These are phyloP conservation scores for Hypomyces perniciosus DNA, from an alignment of 2,329 filamentous ascomycete genomes.

Conservation along the genomic window DNA sequence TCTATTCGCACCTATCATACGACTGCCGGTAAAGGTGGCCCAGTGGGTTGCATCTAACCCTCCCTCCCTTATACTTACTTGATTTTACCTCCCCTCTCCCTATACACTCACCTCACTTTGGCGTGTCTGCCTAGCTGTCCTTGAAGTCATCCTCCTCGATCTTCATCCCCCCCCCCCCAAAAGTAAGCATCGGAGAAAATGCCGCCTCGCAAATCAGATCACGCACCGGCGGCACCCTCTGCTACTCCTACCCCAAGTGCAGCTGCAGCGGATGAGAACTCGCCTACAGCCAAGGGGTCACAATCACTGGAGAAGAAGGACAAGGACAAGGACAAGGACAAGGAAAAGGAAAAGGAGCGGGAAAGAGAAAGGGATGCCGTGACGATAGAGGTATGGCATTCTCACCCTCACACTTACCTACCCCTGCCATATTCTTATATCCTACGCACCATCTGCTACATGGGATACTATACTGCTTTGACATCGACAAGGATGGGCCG, in stretches of 20 bases:
- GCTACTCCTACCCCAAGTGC: constrained; percentile 13
- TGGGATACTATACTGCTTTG: no score
- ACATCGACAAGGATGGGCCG: no score
- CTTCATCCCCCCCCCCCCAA: not conserved
- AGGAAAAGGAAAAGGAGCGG: constrained; percentile 24
- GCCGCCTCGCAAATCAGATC: constrained; percentile 52
- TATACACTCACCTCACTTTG: no score
- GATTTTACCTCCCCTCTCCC: no score
- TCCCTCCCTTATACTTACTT: no score
- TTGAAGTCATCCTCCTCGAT: not conserved
- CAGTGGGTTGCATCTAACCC: no score
- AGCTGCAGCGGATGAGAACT: constrained; percentile 17
- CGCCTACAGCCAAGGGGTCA: constrained; percentile 19
- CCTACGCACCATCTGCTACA: not conserved
- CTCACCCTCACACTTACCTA: not conserved
- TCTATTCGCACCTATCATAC: no score
- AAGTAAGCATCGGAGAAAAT: constrained; percentile 27
- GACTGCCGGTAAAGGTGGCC: no score
- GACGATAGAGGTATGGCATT: constrained; percentile 45
- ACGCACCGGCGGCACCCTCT: constrained; percentile 13
- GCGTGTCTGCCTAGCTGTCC: no score
- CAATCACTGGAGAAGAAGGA: constrained; percentile 28
- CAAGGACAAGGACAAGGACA: constrained; percentile 29
- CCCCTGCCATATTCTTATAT: not conserved
- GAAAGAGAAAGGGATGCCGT: constrained; percentile 32